A percentile compares a stretch with the other conserved stretches of the same genome.
Conservation (phyloP, 768 basidiomycete species). For the Mycena kentingensis region DNA sequence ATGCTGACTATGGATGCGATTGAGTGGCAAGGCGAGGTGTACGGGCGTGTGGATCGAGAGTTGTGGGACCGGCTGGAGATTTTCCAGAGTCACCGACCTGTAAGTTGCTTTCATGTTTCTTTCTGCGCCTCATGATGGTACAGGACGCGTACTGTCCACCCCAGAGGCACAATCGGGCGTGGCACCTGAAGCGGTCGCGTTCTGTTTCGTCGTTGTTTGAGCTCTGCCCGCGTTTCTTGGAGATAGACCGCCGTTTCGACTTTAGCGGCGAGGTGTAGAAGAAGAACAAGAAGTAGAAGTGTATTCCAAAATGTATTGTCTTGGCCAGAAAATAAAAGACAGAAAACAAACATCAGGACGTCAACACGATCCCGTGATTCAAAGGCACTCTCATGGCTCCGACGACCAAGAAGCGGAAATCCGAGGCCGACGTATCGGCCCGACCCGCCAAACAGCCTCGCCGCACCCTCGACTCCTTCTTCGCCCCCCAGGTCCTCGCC, state of each 20-base stretch:
- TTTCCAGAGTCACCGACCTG: slow-evolving; percentile 33
- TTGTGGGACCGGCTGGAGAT: slow-evolving; percentile 32
- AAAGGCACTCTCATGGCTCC: background rate
- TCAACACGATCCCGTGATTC: too few species aligned
- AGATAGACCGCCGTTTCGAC: background rate
- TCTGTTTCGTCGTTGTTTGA: slow-evolving; percentile 40
- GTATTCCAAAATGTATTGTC: background rate
- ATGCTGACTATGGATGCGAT: slow-evolving; percentile 37
- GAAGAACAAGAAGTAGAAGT: too few species aligned
- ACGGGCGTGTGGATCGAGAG: slow-evolving; percentile 31
- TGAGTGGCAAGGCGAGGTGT: slow-evolving; percentile 41
- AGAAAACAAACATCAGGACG: too few species aligned
- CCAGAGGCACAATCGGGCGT: slow-evolving; percentile 37
- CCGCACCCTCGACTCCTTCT: slow-evolving; percentile 18
- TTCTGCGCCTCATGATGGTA: background rate
- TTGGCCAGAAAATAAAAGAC: too few species aligned
- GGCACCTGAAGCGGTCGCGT: slow-evolving; percentile 45
- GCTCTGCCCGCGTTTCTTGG: slow-evolving; percentile 26
- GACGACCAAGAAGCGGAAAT: slow-evolving; percentile 17
- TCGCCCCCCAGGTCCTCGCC: slow-evolving; percentile 17
- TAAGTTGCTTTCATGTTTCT: slow-evolving; percentile 22
- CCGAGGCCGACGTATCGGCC: slow-evolving; percentile 2
- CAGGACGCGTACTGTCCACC: slow-evolving; percentile 43
- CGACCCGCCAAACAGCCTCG: slow-evolving; percentile 16
- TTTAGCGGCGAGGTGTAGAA: background rate